A percentile compares a stretch with the other conserved stretches of the same genome.
phyloP scores from a whole-genome alignment of 345 rosid genomes.

The Draba incana region DNA sequence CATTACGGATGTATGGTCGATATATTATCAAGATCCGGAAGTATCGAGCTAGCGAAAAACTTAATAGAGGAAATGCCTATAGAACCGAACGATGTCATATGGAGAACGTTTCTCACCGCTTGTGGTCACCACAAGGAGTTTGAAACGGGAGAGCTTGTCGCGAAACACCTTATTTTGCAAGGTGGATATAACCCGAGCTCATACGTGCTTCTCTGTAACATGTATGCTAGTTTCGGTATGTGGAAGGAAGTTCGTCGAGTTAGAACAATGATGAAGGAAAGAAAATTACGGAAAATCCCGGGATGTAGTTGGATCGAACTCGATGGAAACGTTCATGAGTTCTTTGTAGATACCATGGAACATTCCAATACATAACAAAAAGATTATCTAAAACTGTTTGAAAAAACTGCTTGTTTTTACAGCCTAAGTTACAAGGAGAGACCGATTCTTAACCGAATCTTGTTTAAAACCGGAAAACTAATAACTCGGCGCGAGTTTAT shows the following conservation, averaged over 20 bases:
- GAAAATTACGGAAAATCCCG: slow-evolving; percentile 52
- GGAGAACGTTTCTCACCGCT: slow-evolving; percentile 58
- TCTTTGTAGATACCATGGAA: slow-evolving; percentile 45
- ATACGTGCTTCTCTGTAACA: slow-evolving; percentile 54
- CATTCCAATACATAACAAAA: slow-evolving; percentile 27
- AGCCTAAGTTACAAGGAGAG: slow-evolving; percentile 37
- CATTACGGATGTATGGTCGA: slow-evolving; percentile 66
- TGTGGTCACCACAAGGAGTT: slow-evolving; percentile 55
- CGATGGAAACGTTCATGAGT: slow-evolving; percentile 56
- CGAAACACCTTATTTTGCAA: slow-evolving; percentile 43
- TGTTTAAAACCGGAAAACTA: slow-evolving; percentile 20
- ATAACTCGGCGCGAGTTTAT: slow-evolving; percentile 39
- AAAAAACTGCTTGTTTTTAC: slow-evolving; percentile 36
- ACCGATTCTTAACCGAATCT: not conserved
- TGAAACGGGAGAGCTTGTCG: slow-evolving; percentile 52
- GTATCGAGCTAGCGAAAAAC: slow-evolving; percentile 50
- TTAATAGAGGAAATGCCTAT: slow-evolving; percentile 51
- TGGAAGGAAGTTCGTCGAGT: slow-evolving; percentile 55
- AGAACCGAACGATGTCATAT: slow-evolving; percentile 50
- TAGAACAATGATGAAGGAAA: slow-evolving; percentile 59
- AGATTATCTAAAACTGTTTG: slow-evolving; percentile 1
- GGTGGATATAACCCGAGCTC: slow-evolving; percentile 48
- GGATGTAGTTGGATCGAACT: slow-evolving; percentile 68
- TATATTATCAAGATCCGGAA: slow-evolving; percentile 58
- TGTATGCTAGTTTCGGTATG: slow-evolving; percentile 59